Percentiles rank a stretch among this genome's conserved stretches.
Evolutionary conservation across 73 alveolate species (phyloP).

Genomic region (Symbiodinium pilosum): DNA sequence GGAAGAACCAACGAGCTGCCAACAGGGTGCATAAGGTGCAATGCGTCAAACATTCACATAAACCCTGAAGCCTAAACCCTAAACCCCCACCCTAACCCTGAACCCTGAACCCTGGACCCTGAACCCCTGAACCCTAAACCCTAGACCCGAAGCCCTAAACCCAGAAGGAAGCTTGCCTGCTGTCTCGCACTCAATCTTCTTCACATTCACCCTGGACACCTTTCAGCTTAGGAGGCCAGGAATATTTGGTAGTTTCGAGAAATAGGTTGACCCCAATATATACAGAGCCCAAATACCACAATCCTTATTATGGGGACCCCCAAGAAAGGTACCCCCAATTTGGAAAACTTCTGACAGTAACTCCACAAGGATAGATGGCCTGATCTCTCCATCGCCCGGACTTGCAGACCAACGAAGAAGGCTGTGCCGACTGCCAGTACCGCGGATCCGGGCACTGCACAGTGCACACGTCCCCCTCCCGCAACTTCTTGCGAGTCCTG

Average conservation of each 20-base stretch:
- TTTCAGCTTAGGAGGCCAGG: too few relatives aligned
- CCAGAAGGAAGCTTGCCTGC: neutral
- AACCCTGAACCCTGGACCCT: too few relatives aligned
- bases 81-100: too few relatives aligned
- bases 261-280: too few relatives aligned
- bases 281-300: too few relatives aligned
- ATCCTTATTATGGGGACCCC: too few relatives aligned
- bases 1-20: conserved; percentile 30
- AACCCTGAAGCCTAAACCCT: too few relatives aligned
- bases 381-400: conserved; percentile 72
- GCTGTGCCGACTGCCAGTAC: conserved; percentile 66
- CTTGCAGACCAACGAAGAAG: conserved; percentile 82
- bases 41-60: too few relatives aligned
- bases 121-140: too few relatives aligned
- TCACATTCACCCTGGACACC: conserved; percentile 43
- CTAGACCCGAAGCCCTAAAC: too few relatives aligned
- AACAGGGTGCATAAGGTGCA: neutral
- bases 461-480: conserved; percentile 56
- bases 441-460: conserved; percentile 84
- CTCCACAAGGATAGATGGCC: neutral
- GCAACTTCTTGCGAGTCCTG: conserved; percentile 83
- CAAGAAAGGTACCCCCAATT: too few relatives aligned
- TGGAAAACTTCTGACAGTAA: neutral
- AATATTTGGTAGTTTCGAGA: too few relatives aligned
- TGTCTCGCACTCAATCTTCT: conserved; percentile 63